A percentile compares a stretch with the other conserved stretches of the same genome.
phyloP scores from a whole-genome alignment of 345 rosid species.

The Gossypium raimondii region DNA sequence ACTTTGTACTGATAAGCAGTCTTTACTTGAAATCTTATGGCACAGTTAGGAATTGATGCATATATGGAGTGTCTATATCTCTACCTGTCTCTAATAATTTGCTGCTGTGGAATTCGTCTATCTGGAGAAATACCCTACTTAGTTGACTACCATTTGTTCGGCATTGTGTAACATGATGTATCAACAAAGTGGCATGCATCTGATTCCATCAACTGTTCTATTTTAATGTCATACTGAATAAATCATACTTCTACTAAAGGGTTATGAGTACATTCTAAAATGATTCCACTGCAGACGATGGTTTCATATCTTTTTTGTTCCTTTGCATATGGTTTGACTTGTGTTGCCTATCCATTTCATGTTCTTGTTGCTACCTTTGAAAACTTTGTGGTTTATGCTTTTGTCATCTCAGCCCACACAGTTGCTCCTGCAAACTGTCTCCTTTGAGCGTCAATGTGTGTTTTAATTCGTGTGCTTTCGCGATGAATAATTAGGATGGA shows the following conservation, averaged over 20 bases:
- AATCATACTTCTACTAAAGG: background rate
- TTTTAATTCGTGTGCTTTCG: background rate
- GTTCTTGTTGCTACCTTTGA: background rate
- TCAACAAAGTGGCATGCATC: background rate
- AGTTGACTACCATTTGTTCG: background rate
- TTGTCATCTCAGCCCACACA: background rate
- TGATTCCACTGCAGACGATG: background rate
- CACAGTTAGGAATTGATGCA: background rate
- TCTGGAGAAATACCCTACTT: background rate
- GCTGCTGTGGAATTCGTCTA: background rate
- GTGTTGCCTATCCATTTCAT: background rate
- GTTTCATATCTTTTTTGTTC: background rate
- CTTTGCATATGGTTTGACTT: background rate
- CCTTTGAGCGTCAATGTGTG: background rate
- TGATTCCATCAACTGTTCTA: background rate
- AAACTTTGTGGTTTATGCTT: slow-evolving; percentile 5
- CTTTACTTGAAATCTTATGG: background rate
- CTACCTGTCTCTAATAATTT: background rate
- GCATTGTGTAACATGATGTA: background rate
- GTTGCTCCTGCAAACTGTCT: background rate
- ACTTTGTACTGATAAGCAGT: slow-evolving; percentile 6
- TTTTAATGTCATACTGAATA: background rate
- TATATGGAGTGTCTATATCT: background rate
- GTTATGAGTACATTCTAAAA: background rate
- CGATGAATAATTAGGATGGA: slow-evolving; percentile 18